Evolutionary conservation across 805 yeast genomes (phyloP).

Genomic region (Myxozyma lipomycoides): DNA sequence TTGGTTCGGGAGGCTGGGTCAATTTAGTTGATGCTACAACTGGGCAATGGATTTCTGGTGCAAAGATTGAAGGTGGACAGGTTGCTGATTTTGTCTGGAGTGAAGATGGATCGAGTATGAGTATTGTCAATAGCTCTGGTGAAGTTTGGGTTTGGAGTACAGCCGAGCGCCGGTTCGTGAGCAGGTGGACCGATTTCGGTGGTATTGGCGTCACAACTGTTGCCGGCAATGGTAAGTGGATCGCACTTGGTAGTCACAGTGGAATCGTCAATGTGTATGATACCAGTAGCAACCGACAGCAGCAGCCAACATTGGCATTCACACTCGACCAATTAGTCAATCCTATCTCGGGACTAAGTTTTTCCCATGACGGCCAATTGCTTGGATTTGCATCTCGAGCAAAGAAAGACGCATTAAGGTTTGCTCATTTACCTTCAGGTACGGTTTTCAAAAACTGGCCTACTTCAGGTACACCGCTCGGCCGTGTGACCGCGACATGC

Average conservation of each 20-base stretch:
- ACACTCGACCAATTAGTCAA: slow-evolving; percentile 78
- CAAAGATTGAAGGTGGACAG: slow-evolving; percentile 76
- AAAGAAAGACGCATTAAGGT: slow-evolving; percentile 75
- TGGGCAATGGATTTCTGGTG: slow-evolving; percentile 84
- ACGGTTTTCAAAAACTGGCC: slow-evolving; percentile 95
- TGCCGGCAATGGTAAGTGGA: slow-evolving; percentile 65
- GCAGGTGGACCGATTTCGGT: slow-evolving; percentile 80
- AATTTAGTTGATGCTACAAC: slow-evolving; percentile 70
- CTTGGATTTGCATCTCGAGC: slow-evolving; percentile 81
- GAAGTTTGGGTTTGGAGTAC: slow-evolving; percentile 85
- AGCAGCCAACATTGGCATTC: slow-evolving; percentile 52
- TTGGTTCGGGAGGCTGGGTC: slow-evolving; percentile 89
- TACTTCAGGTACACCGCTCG: slow-evolving; percentile 91
- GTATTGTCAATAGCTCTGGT: slow-evolving; percentile 71
- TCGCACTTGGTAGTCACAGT: slow-evolving; percentile 82
- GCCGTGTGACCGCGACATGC: slow-evolving; percentile 77
- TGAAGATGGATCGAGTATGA: slow-evolving; percentile 43
- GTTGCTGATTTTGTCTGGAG: slow-evolving; percentile 76
- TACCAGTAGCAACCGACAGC: slow-evolving; percentile 32
- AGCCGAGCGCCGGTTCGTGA: slow-evolving; percentile 47
- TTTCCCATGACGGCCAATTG: slow-evolving; percentile 85
- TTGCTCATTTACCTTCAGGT: slow-evolving; percentile 84
- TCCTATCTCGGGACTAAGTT: slow-evolving; percentile 65
- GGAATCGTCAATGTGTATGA: slow-evolving; percentile 91
- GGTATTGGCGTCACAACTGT: slow-evolving; percentile 80